Base-by-base conservation (phyloP, 1,284 basidiomycete species). In the Anthracocystis setariae region DNA sequence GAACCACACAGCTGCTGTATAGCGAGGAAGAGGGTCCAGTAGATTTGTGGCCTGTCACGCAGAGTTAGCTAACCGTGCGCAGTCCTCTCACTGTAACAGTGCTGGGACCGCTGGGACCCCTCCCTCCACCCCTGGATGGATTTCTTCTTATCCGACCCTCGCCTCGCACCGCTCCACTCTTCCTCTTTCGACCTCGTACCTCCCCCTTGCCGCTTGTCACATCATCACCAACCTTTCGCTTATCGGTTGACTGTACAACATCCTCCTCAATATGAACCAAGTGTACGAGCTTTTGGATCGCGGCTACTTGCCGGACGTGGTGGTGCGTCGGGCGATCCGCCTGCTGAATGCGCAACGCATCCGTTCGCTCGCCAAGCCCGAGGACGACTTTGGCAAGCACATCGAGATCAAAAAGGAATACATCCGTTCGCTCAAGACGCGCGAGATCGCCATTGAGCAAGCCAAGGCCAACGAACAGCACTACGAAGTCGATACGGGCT, bases 381-480 rank as follows among this genome's bases (percentile, higher is more conserved):
- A 84, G 43, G 88, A 89, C 2, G 87, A 87, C 0, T 86, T 90
- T 44, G 87, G 88, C 52, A 86, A 86, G n/a, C 89, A 89, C 74
- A 88, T 90, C 83, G 86, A 85, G 1, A 86, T 87, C 18, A 91
- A 91, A 79, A 89, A 90, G 25, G 84, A 85, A 9, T 85, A 84
- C 74, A 83, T 85, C 55, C 48, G 74, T 13, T 77, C 77, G 18
- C 77, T 85, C 44, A 82, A 80, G 40, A 84, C 85, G 0, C 83
- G 87, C 12, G 85, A 86, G 21, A 91, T 91, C 59, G 90, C 90
- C 2, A 89, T 89, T 71, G 85, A 88, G 15, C 87, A 89, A 8
- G 87, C 88, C 33, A 90, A 89, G 77, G 90, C 90, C 32, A 92
- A 92, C 74, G 87, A 90, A 74, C 90, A 91, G 81, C 90, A 91